A percentile compares a stretch with the other conserved stretches of the same genome.
Conservation (phyloP, 331 rosid genomes). For the Phaseolus coccineus region DNA sequence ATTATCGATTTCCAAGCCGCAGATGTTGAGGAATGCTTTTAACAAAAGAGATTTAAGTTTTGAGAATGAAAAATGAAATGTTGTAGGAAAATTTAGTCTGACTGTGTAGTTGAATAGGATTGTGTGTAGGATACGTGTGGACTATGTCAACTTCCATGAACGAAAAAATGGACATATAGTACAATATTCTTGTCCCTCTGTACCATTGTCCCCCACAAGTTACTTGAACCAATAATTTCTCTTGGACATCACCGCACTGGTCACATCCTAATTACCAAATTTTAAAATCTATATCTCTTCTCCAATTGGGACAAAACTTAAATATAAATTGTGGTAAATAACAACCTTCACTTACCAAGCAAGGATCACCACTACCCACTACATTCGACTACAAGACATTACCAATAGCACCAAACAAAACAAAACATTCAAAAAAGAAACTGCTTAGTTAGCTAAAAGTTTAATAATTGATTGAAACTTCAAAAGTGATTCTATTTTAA, state of each 20-base stretch:
- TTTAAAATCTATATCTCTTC: background rate
- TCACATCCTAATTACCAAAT: background rate
- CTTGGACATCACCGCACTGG: background rate
- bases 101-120: background rate
- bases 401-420: background rate
- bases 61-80: background rate
- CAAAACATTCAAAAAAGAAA: background rate
- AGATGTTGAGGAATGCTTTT: background rate
- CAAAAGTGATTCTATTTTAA: background rate
- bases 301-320: background rate
- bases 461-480: background rate
- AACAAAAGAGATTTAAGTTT: background rate
- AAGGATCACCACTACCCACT: constrained; percentile 6
- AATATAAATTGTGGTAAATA: background rate
- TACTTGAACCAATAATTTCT: background rate
- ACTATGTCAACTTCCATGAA: background rate
- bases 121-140: background rate
- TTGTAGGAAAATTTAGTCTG: background rate
- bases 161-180: background rate
- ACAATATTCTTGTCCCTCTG: constrained; percentile 19
- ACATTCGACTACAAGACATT: background rate
- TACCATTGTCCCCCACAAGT: constrained; percentile 18
- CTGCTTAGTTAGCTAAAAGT: background rate
- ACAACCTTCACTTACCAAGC: constrained; percentile 20
- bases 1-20: background rate